Base-by-base conservation (phyloP, 345 rosid species). In the Theobroma cacao region DNA sequence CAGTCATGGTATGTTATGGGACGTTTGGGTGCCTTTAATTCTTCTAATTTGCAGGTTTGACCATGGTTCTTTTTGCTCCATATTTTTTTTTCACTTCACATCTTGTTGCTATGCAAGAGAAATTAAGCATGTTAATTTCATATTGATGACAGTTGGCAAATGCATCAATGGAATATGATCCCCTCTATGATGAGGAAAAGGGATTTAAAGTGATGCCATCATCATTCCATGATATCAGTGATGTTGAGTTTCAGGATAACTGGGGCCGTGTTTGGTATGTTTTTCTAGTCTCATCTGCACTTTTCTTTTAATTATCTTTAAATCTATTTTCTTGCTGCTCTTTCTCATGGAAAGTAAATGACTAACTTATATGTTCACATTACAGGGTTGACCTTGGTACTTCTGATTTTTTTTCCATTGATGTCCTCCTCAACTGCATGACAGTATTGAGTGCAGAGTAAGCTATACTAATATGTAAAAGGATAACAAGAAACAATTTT, bases 1-100 rank as follows among this genome's bases (percentile, higher is more conserved):
- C 98, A 92, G 79, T 89, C 99, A 30, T 93, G 98, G 98, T 93
- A 95, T 86, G 93, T 93, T 78, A 93, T 95, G 99, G 98, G 99
- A 58, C 85, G 98, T 68, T 79, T 93, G 76, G 99, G 99, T 55
- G 93, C 94, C 82, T 95, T 93, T 85, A 95, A 95, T 85, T 90
- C 97, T 77, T 89, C 93, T 24, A 95, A 95, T 80, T 80, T 95
- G 81, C 98, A 95, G 98, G 98, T 95, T 85, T 83, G 82, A 33
- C 69, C 73, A 64, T 79, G 72, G 28, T 64, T 70, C 6, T 10
- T 24, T 60, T 62, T 40, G 50, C 52, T 22, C 40, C 60, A 9
- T 43, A n/a, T n/a, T n/a, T 61, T 40, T 78, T 34, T 77, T 62
- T 26, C 36, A 2, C 52, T 48, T 22, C 43, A 3, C 36, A 56